phyloP scores from a whole-genome alignment of 1,139 yeast species.

The Candida sanyaensis region DNA sequence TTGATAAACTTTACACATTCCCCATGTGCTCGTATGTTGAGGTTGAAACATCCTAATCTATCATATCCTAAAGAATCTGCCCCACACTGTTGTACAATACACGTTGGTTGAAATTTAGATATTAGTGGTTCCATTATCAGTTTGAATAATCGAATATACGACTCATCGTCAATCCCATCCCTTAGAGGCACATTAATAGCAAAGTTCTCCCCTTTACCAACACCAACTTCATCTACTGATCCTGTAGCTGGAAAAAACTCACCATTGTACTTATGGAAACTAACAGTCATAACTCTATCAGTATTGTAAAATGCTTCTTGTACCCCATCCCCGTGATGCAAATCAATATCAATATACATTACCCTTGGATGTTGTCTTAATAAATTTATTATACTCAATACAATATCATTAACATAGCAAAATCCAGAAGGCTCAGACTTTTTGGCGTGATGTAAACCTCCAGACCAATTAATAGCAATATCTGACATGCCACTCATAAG shows the following conservation, averaged over 20 bases:
- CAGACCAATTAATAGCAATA: conserved; percentile 96
- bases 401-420: conserved; percentile 94
- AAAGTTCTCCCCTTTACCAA: conserved; percentile 84
- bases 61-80: conserved; percentile 96
- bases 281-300: conserved; percentile 92
- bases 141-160: conserved; percentile 75
- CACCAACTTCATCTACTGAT: conserved; percentile 80
- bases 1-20: conserved; percentile 89
- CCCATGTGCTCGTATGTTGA: conserved; percentile 90
- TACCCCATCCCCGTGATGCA: conserved; percentile 98
- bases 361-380: conserved; percentile 89
- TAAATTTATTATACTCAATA: conserved; percentile 78
- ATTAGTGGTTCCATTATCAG: conserved; percentile 87
- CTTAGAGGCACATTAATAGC: conserved; percentile 88
- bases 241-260: conserved; percentile 98
- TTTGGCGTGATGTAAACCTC: conserved; percentile 96
- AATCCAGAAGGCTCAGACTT: conserved; percentile 94
- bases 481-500: conserved; percentile 84
- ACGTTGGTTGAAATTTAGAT: conserved; percentile 82
- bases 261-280: conserved; percentile 94
- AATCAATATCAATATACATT: conserved; percentile 89
- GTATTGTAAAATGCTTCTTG: conserved; percentile 96
- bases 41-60: conserved; percentile 88
- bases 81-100: conserved; percentile 94
- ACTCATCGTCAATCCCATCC: conserved; percentile 95